Evolutionary conservation across 768 basidiomycete species (phyloP), one percentile per base, ranked within the genome.

Genomic region (Leccinum boreale): DNA sequence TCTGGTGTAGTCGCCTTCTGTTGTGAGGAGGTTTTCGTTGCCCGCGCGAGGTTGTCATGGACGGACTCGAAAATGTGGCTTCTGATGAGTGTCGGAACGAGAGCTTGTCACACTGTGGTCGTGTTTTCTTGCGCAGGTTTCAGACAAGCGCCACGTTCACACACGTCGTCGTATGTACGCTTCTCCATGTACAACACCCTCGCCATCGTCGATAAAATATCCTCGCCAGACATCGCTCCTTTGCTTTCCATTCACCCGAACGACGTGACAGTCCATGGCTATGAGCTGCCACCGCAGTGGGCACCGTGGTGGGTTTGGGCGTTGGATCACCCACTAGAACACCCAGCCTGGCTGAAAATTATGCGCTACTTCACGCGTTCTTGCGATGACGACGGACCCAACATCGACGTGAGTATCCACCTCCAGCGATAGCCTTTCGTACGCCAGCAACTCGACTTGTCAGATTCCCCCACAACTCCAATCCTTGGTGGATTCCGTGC

Each of bases 181-280:
- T 14, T 19, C 12, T 12, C 23, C 21, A 57, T 52, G 55, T 42
- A 1, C 48, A 44, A 49, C 53, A 63, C 59, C 5, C 11, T 50
- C 49, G 17, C 42, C 55, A 68, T 71, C 39, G 60, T 56, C 46
- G 50, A 64, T 21, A 31, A 28, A 26, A 42, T 71, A 15, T 60
- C 69, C 0, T 65, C 70, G 10, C 68, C 70, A 0, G 23, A 60
- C 44, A 45, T 66, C 12, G 64, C 71, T 5, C 65, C 75, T 2
- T 60, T 84, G 21, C 72, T 84, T n/a, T 63, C 62, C 36, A 70
- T 69, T 17, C 82, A 84, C 59, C 82, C 82, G 26, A 84, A 84
- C 64, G 77, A 81, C 56, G 61, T 75, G 36, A 67, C 68, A 2
- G 60, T 65, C 19, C 50, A 56, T 26, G 67, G 59, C 35, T 60